These are phyloP conservation scores for Basidiobolus meristosporus DNA, from an alignment of 371 early-diverging fungal genomes.

Conservation along the genomic window DNA sequence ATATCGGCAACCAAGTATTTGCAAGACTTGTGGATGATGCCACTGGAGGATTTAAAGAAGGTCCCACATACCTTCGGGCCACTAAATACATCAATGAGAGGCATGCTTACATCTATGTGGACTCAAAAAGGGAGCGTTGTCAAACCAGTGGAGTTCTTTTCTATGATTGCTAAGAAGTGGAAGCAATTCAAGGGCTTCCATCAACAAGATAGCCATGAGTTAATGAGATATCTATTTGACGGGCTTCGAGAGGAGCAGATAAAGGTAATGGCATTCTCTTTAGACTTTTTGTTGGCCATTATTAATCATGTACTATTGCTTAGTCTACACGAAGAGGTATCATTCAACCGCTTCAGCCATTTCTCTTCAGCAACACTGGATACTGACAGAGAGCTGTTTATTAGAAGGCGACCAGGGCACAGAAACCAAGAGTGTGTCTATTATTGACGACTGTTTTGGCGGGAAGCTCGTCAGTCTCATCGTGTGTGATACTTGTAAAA, in stretches of 20 bases:
- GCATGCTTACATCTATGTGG: slow-evolving; percentile 9
- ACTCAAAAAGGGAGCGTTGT: slow-evolving; percentile 12
- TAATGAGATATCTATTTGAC: slow-evolving; percentile 35
- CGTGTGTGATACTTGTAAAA: slow-evolving; percentile 31
- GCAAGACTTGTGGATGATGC: background rate
- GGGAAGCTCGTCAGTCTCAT: slow-evolving; percentile 32
- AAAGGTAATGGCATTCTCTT: slow-evolving; percentile 6
- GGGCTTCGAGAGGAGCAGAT: slow-evolving; percentile 26
- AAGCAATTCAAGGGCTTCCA: slow-evolving; percentile 22
- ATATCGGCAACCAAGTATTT: background rate
- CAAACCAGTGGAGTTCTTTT: slow-evolving; percentile 23
- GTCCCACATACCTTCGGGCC: too few species aligned
- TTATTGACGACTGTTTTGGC: slow-evolving; percentile 39
- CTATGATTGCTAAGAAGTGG: slow-evolving; percentile 20
- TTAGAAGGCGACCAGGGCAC: background rate
- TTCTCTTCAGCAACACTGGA: too few species aligned
- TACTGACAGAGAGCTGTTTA: too few species aligned
- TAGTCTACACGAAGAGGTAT: too few species aligned
- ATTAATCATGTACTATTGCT: background rate
- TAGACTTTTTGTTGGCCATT: background rate
- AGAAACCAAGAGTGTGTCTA: slow-evolving; percentile 9
- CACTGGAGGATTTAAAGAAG: background rate
- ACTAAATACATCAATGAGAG: slow-evolving; percentile 9
- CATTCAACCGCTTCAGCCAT: too few species aligned
- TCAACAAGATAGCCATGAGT: slow-evolving; percentile 47